Evolutionary conservation across 2,329 filamentous ascomycete species (phyloP), one percentile per base, ranked within the genome.

Genomic region (Fusarium humuli): DNA sequence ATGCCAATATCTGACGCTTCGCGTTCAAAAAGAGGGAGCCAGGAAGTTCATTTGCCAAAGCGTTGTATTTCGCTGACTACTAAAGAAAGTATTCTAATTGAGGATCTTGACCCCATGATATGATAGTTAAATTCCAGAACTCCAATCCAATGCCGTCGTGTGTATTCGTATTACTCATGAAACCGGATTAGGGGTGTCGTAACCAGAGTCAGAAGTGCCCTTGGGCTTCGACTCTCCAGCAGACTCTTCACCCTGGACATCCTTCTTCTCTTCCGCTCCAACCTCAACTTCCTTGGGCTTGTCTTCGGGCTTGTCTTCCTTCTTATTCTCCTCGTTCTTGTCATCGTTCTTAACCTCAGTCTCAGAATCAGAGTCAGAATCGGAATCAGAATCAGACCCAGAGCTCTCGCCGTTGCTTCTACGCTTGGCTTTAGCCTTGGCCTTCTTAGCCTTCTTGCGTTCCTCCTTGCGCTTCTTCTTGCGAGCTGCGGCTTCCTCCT

Each of bases 141-240:
- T 48, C 45, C 37, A 60, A 56, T 27, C 45, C 29, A 70, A 61
- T 67, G 71, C 60, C 53, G 42, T 56, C 32, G 27, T 54, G 37
- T 61, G 67, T 44, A 57, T 45, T 47, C 59, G 53, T 37, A 41
- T 61, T 44, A 22, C 40, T 72, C 64, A 76, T 45, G 42, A 67
- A 49, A 47, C 53, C 13, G 49, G 45, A 44, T 75, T 74, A 22
- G 73, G 73, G 27, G 77, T 79, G 46, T 79, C 77, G 57, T 79
- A 79, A 41, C 78, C 78, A 29, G 78, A 79, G 63, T 79, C 78
- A 18, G 78, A 79, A 11, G 72, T 72, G 27, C 69, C 73, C 75
- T 79, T 79, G 20, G 70, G 48, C 20, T 70, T 72, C n/a, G 70
- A 68, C 30, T 61, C 64, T 10, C n/a, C 52, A 4, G 25, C 37